A percentile compares a stretch with the other conserved stretches of the same genome.
phyloP scores from a whole-genome alignment of 225 moss, liverwort and hornwort genomes.

The Sphagnum contortum region DNA sequence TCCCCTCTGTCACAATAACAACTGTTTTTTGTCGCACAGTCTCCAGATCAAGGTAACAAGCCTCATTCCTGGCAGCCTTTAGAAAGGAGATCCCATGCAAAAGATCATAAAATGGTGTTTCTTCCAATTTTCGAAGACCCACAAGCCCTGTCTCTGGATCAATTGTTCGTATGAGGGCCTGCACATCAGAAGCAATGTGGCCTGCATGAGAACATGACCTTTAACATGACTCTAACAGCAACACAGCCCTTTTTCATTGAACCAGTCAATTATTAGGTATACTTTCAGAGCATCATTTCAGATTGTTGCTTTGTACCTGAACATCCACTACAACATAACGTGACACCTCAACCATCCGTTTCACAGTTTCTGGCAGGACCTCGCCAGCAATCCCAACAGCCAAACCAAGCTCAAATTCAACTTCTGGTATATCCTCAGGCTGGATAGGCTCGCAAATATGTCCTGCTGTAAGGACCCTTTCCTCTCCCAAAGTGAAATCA shows the following conservation, averaged over 20 bases:
- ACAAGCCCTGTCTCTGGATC: slow-evolving; percentile 66
- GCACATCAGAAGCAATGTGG: neutral
- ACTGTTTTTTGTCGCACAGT: slow-evolving; percentile 70
- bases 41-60: slow-evolving; percentile 71
- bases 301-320: slow-evolving; percentile 20
- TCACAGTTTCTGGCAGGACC: slow-evolving; percentile 73
- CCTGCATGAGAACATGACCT: too few species aligned
- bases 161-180: slow-evolving; percentile 83
- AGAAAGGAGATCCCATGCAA: slow-evolving; percentile 62
- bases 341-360: slow-evolving; percentile 59
- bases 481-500: slow-evolving; percentile 75
- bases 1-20: slow-evolving; percentile 86
- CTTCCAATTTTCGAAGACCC: slow-evolving; percentile 67
- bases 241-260: too few species aligned
- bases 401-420: slow-evolving; percentile 61
- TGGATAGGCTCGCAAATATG: slow-evolving; percentile 78
- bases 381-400: slow-evolving; percentile 91
- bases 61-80: slow-evolving; percentile 87
- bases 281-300: too few species aligned
- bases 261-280: too few species aligned
- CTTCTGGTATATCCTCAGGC: slow-evolving; percentile 45
- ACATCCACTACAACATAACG: slow-evolving; percentile 81
- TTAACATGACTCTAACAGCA: too few species aligned
- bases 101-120: slow-evolving; percentile 68
- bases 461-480: slow-evolving; percentile 72